phyloP scores from a whole-genome alignment of 805 yeast species.

The Maudiozyma bulderi region DNA sequence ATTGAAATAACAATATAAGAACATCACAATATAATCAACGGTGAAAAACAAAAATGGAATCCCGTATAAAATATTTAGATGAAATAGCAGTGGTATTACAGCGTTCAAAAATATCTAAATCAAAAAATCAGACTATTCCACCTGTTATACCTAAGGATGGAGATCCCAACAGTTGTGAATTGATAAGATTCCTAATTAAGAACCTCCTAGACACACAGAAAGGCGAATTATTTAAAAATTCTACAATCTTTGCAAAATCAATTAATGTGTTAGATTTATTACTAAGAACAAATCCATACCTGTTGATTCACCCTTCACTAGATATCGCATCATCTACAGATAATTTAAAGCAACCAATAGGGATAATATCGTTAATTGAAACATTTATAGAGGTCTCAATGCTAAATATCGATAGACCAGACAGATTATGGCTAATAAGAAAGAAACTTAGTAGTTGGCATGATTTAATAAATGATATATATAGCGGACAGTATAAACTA shows the following conservation, averaged over 20 bases:
- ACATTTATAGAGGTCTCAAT: conserved; percentile 12
- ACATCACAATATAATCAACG: background rate
- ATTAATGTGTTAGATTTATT: conserved; percentile 22
- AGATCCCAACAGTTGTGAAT: conserved; percentile 15
- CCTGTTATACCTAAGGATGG: conserved; percentile 3
- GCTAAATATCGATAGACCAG: conserved; percentile 8
- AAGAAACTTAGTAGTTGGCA: conserved; percentile 22
- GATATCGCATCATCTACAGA: background rate
- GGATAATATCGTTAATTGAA: conserved; percentile 12
- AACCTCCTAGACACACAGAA: conserved; percentile 12
- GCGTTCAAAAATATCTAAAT: conserved; percentile 4
- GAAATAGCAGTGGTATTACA: conserved; percentile 24
- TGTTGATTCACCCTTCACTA: conserved; percentile 4
- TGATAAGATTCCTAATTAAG: conserved; percentile 13
- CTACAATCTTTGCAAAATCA: conserved; percentile 19
- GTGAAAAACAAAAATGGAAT: conserved; percentile 12
- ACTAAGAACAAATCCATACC: conserved; percentile 15
- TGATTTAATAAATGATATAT: conserved; percentile 6
- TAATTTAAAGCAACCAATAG: conserved; percentile 2
- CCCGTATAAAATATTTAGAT: conserved; percentile 23
- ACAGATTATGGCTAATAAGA: conserved; percentile 22
- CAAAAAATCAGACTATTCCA: background rate
- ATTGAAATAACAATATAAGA: background rate
- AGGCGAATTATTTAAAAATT: conserved; percentile 9
- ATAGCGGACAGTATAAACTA: conserved; percentile 9